A percentile compares a stretch with the other conserved stretches of the same genome.
These are phyloP conservation scores for Pseudogymnoascus pannorum DNA, from an alignment of 2,329 filamentous ascomycete species.

Conservation along the genomic window DNA sequence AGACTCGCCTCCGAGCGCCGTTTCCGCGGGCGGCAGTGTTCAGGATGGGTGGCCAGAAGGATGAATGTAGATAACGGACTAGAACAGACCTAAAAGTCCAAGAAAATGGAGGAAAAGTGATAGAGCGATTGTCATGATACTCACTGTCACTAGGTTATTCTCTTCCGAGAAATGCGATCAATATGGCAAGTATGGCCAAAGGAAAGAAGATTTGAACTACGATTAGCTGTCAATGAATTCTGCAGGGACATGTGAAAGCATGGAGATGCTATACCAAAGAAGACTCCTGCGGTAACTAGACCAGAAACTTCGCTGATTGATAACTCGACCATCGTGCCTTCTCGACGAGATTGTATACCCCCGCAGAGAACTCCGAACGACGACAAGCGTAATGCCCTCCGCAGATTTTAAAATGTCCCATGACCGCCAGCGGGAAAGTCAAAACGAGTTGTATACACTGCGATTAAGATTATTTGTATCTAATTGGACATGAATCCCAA, in stretches of 20 bases:
- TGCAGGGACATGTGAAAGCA: neutral
- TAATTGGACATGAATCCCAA: neutral
- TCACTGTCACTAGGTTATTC: conserved; percentile 32
- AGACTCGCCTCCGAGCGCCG: conserved; percentile 27
- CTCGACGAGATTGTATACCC: neutral
- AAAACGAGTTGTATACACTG: neutral
- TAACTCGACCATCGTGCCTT: conserved; percentile 14
- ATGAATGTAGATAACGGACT: conserved; percentile 31
- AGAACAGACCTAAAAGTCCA: conserved; percentile 29
- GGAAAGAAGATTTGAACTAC: conserved; percentile 34
- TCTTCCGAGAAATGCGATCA: conserved; percentile 32
- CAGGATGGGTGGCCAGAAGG: conserved; percentile 37
- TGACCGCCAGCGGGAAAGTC: neutral
- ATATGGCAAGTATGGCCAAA: conserved; percentile 30
- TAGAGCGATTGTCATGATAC: conserved; percentile 18
- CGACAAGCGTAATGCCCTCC: neutral
- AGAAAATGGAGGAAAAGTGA: neutral
- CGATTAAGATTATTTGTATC: neutral
- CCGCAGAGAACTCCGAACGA: neutral
- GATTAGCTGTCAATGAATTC: conserved; percentile 8
- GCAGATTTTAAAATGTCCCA: neutral
- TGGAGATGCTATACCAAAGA: conserved; percentile 23
- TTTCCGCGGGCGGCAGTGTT: conserved; percentile 31
- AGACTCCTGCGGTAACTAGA: conserved; percentile 33
- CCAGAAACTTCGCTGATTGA: conserved; percentile 35